These are phyloP conservation scores for Calonectria hongkongensis DNA, from an alignment of 2,329 filamentous ascomycete species.

Conservation along the genomic window DNA sequence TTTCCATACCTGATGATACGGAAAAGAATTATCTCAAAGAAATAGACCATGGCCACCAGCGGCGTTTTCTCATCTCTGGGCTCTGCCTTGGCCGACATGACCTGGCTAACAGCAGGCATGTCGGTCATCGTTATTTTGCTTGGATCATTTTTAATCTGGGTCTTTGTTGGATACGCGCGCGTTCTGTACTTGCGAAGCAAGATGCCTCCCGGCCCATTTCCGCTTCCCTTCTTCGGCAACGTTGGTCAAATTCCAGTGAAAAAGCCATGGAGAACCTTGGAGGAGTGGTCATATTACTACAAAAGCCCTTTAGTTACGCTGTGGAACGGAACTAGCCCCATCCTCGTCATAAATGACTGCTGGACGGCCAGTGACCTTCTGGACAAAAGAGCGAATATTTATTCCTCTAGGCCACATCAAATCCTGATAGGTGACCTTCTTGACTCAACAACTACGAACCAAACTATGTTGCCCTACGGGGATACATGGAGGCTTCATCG, in stretches of 20 bases:
- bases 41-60: neutral
- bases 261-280: neutral
- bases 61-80: neutral
- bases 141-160: neutral
- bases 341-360: neutral
- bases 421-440: neutral
- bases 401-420: neutral
- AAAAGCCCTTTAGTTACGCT: neutral
- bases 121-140: neutral
- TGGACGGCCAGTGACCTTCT: constrained; percentile 1
- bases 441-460: neutral
- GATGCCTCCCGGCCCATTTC: neutral
- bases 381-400: constrained; percentile 4
- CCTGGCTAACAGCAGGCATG: neutral
- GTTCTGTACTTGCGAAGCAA: neutral
- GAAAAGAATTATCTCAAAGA: too few species aligned
- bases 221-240: neutral
- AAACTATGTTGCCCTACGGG: neutral
- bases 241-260: neutral
- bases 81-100: neutral
- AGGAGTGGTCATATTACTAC: constrained; percentile 3
- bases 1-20: too few species aligned
- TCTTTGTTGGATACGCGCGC: neutral
- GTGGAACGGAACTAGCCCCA: neutral
- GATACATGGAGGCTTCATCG: constrained; percentile 15